Evolutionary conservation across 495 filamentous ascomycete genomes (phyloP), one percentile per base, ranked within the genome.

Genomic region (Trichoderma reesei): DNA sequence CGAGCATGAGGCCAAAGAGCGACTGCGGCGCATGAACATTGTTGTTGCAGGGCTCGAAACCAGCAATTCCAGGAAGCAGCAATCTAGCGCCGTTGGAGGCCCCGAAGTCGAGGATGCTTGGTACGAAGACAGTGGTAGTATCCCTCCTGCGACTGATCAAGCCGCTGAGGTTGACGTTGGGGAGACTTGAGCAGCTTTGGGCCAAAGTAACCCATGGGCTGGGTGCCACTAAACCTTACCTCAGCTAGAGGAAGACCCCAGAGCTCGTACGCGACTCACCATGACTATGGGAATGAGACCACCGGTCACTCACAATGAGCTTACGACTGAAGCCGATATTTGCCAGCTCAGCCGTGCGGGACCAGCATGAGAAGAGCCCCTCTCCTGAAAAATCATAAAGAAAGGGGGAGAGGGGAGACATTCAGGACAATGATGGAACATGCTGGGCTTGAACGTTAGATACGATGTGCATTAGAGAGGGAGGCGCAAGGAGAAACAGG

Each of bases 1-100:
- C 69, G 85, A 91, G 69, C 80, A 82, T 34, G 86, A 89, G 64
- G 84, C 90, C 14, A 82, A 90, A 54, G 79, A 92, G 66, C 83
- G 90, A 46, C 76, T 97, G 48, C 76, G 91, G 59, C 85, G 88
- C 60, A 86, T 95, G 72, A 87, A 88, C 63, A 81, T 95, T 39
- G 73, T 86, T 7, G 79, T 83, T 11, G 88, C 91, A 0, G 90
- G 90, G 9, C 75, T 97, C 26, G 90, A 94, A 64, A 80, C 96
- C 10, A 82, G 81, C 65, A 72, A 68, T 0, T 20, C 20, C 0
- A 74, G 67, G 59, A 39, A 61, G 33, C 60, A 8, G 36, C 36
- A 10, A 20, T 73, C 72, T 48, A 60, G 63, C 10, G 60, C 34
- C 14, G 62, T 66, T 69, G 18, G 68, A 68, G 31, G 60, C 1